phyloP scores from a whole-genome alignment of 768 basidiomycete species.

The Auricularia auricula-judae region DNA sequence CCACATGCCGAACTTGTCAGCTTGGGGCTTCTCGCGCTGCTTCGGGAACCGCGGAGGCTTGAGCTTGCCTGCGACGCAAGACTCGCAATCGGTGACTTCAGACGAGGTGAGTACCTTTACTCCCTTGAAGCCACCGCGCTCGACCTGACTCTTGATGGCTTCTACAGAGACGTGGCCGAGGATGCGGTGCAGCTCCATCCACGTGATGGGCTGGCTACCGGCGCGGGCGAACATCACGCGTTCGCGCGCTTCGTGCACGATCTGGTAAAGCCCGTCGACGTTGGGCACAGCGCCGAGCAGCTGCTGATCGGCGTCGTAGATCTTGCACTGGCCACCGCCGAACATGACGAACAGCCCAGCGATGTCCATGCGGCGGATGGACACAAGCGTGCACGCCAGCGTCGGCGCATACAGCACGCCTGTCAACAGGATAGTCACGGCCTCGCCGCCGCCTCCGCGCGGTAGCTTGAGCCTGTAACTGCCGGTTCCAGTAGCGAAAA shows the following conservation, averaged over 20 bases:
- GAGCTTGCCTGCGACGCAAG: neutral
- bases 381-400: no score
- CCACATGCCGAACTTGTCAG: neutral
- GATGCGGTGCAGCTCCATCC: neutral
- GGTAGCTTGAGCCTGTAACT: no score
- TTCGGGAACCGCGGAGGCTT: neutral
- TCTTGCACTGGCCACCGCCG: neutral
- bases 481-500: no score
- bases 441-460: no score
- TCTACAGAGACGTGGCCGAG: neutral
- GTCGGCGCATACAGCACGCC: no score
- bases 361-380: no score
- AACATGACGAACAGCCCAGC: neutral
- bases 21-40: neutral
- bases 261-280: neutral
- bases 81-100: neutral
- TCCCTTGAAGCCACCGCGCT: neutral
- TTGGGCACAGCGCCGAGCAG: neutral
- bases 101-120: neutral
- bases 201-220: neutral
- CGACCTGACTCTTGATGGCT: neutral
- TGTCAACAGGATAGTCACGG: no score
- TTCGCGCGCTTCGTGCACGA: neutral
- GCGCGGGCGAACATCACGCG: neutral
- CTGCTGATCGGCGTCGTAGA: neutral